phyloP scores from a whole-genome alignment of 139 green algal genomes.

The Klebsormidium nitens region DNA sequence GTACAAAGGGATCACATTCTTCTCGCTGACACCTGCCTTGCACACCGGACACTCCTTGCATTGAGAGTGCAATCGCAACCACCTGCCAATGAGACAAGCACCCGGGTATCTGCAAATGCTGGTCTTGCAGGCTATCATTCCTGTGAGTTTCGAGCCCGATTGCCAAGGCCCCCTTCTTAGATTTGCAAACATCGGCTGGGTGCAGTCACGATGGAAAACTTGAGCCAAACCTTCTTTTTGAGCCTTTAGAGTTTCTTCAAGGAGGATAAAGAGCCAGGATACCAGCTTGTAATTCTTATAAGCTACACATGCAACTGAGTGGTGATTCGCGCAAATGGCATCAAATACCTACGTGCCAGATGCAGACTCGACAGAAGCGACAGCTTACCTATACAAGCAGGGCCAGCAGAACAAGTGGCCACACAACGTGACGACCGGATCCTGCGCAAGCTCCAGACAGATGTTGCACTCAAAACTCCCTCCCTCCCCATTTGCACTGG shows the following conservation, averaged over 20 bases:
- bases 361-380: too few species aligned
- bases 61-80: slow-evolving; percentile 70
- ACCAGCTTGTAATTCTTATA: not conserved
- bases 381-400: slow-evolving; percentile 77
- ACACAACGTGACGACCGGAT: slow-evolving; percentile 91
- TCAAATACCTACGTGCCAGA: not conserved
- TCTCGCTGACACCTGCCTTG: slow-evolving; percentile 78
- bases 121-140: too few species aligned
- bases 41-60: slow-evolving; percentile 78
- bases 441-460: slow-evolving; percentile 82
- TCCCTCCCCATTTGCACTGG: slow-evolving; percentile 7
- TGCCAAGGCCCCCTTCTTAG: too few species aligned
- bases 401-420: slow-evolving; percentile 95
- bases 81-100: slow-evolving; percentile 45
- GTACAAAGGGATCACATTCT: slow-evolving; percentile 59
- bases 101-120: too few species aligned
- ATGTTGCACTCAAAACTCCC: slow-evolving; percentile 88
- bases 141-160: too few species aligned
- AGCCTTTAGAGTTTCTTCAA: too few species aligned
- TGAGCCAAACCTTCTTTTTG: too few species aligned
- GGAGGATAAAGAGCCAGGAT: not conserved
- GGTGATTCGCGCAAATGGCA: too few species aligned
- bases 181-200: too few species aligned
- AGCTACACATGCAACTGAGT: too few species aligned
- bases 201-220: too few species aligned